phyloP scores from a whole-genome alignment of 164 flowering plant genomes.

The Houttuynia cordata region DNA sequence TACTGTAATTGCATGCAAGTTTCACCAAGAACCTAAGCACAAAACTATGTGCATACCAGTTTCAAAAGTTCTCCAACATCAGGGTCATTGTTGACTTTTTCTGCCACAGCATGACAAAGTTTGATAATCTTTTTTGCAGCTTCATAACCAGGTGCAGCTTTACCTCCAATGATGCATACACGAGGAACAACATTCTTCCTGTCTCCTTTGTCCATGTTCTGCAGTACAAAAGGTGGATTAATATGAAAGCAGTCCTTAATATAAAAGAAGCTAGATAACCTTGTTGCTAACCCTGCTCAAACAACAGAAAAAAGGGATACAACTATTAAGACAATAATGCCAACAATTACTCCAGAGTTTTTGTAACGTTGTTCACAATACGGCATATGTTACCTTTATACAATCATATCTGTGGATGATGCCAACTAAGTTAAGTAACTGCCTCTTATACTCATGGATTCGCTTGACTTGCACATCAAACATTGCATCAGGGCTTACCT shows the following conservation, averaged over 20 bases:
- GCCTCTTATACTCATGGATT: slow-evolving; percentile 48
- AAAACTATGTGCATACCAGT: slow-evolving; percentile 17
- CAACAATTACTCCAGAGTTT: background rate
- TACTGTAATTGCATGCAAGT: too few species aligned
- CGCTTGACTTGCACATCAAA: slow-evolving; percentile 49
- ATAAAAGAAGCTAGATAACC: background rate
- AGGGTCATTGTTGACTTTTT: slow-evolving; percentile 39
- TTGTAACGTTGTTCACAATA: background rate
- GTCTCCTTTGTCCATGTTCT: slow-evolving; percentile 34
- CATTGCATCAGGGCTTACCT: slow-evolving; percentile 42
- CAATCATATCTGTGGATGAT: slow-evolving; percentile 41
- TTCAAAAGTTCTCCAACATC: slow-evolving; percentile 45
- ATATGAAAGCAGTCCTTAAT: background rate
- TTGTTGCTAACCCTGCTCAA: background rate
- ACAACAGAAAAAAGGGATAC: background rate
- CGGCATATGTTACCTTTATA: slow-evolving; percentile 22
- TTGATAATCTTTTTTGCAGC: slow-evolving; percentile 45
- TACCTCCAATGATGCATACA: slow-evolving; percentile 49
- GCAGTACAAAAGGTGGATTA: background rate
- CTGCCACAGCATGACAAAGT: slow-evolving; percentile 42
- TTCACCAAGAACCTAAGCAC: too few species aligned
- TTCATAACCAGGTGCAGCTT: slow-evolving; percentile 55
- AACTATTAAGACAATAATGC: background rate
- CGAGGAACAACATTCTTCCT: slow-evolving; percentile 41
- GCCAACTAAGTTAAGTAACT: slow-evolving; percentile 35